phyloP scores from a whole-genome alignment of 768 basidiomycete genomes.

The Gloeophyllum trabeum region DNA sequence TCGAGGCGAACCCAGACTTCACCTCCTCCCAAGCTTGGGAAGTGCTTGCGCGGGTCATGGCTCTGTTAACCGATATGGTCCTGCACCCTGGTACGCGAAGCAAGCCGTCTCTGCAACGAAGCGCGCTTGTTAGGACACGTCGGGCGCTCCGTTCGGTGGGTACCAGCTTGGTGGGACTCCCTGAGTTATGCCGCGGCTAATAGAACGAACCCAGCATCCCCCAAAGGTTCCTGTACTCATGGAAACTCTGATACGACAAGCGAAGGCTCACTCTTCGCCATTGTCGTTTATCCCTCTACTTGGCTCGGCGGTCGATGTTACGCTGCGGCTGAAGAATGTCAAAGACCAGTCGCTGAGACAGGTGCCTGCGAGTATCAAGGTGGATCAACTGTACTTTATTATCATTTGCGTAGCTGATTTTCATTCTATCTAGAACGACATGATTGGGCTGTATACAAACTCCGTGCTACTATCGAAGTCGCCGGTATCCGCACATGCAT shows the following conservation, averaged over 20 bases:
- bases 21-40: slow-evolving; percentile 36
- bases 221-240: slow-evolving; percentile 39
- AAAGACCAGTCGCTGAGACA: slow-evolving; percentile 29
- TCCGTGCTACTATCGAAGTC: slow-evolving; percentile 60
- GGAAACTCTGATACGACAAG: slow-evolving; percentile 34
- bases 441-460: slow-evolving; percentile 48
- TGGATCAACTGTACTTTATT: slow-evolving; percentile 12
- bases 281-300: slow-evolving; percentile 39
- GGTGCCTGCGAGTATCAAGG: slow-evolving; percentile 37
- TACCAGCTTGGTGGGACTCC: no score
- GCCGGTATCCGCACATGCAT: slow-evolving; percentile 44
- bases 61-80: slow-evolving; percentile 46
- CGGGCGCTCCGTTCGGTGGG: slow-evolving; percentile 58
- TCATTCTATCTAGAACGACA: slow-evolving; percentile 29
- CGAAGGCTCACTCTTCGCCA: slow-evolving; percentile 37
- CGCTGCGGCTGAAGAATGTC: slow-evolving; percentile 52
- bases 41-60: slow-evolving; percentile 42
- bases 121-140: slow-evolving; percentile 47
- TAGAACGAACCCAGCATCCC: slow-evolving; percentile 18
- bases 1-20: slow-evolving; percentile 33
- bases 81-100: slow-evolving; percentile 37
- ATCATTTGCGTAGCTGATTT: not conserved
- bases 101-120: slow-evolving; percentile 49
- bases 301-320: slow-evolving; percentile 60
- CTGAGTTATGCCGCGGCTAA: no score